phyloP scores from a whole-genome alignment of 768 basidiomycete genomes.

The Psilocybe cyanescens region DNA sequence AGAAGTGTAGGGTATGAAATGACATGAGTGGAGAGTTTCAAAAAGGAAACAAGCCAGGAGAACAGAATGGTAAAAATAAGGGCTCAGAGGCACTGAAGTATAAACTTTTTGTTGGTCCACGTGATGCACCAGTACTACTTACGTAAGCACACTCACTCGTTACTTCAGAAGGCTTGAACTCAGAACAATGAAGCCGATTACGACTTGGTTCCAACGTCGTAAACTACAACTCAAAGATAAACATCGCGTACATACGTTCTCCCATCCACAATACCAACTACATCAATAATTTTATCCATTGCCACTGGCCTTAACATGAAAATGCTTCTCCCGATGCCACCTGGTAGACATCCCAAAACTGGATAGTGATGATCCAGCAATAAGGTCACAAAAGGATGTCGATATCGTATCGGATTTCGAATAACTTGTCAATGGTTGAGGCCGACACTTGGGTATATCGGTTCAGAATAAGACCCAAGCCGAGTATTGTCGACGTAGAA shows the following conservation, averaged over 20 bases:
- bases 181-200: no score
- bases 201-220: no score
- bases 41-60: background rate
- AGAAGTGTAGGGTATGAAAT: background rate
- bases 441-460: background rate
- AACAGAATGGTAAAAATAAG: background rate
- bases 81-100: constrained; percentile 7
- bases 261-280: no score
- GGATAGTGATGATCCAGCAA: background rate
- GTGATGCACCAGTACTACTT: background rate
- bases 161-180: no score
- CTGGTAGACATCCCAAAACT: background rate
- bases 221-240: no score
- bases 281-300: no score
- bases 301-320: no score
- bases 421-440: background rate
- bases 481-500: no score
- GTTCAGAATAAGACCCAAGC: no score
- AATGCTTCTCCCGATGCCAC: no score
- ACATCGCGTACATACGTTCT: no score
- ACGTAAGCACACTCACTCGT: no score
- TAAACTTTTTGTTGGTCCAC: constrained; percentile 29
- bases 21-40: constrained; percentile 2
- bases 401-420: background rate
- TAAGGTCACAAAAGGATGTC: background rate